Evolutionary conservation across 805 yeast species (phyloP).

Genomic region (Candida succiphila): DNA sequence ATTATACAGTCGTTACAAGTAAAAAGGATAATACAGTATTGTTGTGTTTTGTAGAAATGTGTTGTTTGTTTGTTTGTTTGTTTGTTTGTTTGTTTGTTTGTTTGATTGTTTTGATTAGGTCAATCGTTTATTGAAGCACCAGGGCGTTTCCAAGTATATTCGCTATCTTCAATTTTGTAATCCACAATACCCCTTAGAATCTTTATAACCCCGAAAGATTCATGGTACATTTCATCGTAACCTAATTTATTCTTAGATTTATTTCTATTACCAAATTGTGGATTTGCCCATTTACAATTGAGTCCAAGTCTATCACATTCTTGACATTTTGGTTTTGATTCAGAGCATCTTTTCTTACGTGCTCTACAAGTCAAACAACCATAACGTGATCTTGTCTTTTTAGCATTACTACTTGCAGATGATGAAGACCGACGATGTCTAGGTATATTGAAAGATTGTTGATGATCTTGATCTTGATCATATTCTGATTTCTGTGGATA

Average conservation of each 20-base stretch:
- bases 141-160: slow-evolving; percentile 4
- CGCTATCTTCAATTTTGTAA: slow-evolving; percentile 13
- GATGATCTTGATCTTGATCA: neutral
- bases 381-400: slow-evolving; percentile 15
- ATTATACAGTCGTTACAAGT: too few relatives aligned
- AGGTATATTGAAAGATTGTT: neutral
- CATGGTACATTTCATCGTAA: slow-evolving; percentile 15
- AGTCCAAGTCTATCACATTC: slow-evolving; percentile 14
- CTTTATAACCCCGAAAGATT: slow-evolving; percentile 14
- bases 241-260: slow-evolving; percentile 13
- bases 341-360: slow-evolving; percentile 34
- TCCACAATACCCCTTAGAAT: slow-evolving; percentile 15
- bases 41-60: too few relatives aligned
- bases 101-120: too few relatives aligned
- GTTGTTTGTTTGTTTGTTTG: too few relatives aligned
- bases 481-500: neutral
- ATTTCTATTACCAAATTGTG: slow-evolving; percentile 13
- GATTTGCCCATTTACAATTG: slow-evolving; percentile 15
- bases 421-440: neutral
- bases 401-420: neutral
- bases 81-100: too few relatives aligned
- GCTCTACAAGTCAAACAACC: slow-evolving; percentile 29
- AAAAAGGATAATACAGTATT: too few relatives aligned
- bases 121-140: neutral
- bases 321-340: slow-evolving; percentile 27